A percentile compares a stretch with the other conserved stretches of the same genome.
Conservation (phyloP, 129 eudicot genomes). For the Heracleum sosnowskyi region DNA sequence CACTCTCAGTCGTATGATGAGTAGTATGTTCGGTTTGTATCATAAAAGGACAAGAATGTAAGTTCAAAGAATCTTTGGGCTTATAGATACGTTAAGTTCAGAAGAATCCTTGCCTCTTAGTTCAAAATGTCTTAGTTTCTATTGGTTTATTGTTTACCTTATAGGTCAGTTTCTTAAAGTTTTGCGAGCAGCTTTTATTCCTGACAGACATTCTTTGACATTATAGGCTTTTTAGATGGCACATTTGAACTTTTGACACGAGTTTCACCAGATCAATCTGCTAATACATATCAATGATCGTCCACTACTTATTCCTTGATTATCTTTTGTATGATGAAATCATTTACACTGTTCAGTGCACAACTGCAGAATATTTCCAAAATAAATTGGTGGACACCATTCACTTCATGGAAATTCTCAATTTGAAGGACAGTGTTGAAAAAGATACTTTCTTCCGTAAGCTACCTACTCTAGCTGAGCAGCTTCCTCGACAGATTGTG, state of each 20-base stretch:
- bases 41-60: not conserved
- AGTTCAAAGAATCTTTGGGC: not conserved
- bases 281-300: not conserved
- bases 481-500: constrained; percentile 95
- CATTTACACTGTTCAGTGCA: constrained; percentile 11
- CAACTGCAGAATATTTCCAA: constrained; percentile 84
- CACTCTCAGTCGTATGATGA: not conserved
- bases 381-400: constrained; percentile 97
- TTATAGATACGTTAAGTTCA: not conserved
- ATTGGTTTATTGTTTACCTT: not conserved
- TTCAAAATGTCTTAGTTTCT: not conserved
- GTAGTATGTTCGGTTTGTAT: not conserved
- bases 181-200: not conserved
- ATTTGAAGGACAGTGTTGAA: constrained; percentile 91
- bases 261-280: not conserved
- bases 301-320: not conserved
- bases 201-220: not conserved
- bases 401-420: constrained; percentile 95
- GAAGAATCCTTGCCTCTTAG: not conserved
- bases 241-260: not conserved
- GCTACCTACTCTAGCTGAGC: constrained; percentile 92
- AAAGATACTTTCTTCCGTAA: constrained; percentile 95
- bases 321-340: not conserved
- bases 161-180: not conserved
- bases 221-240: not conserved